Conservation (phyloP, 495 filamentous ascomycete species). For the Cairneyella variabilis region DNA sequence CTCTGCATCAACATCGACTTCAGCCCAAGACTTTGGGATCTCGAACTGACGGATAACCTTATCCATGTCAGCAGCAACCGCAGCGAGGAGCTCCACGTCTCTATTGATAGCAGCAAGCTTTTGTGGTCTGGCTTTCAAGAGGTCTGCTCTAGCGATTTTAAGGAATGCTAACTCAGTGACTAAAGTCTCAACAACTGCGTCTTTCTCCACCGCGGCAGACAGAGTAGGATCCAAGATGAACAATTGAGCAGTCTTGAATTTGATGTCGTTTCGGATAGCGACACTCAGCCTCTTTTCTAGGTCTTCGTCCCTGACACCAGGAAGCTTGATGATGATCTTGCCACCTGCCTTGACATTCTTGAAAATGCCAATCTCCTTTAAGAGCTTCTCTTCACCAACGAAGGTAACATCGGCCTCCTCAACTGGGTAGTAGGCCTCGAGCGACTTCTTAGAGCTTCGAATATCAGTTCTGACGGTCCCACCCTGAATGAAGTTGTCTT, state of each 20-base stretch:
- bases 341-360: slow-evolving; percentile 66
- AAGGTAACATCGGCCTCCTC: slow-evolving; percentile 74
- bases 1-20: slow-evolving; percentile 54
- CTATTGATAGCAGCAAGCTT: slow-evolving; percentile 56
- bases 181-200: slow-evolving; percentile 48
- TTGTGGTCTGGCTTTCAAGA: slow-evolving; percentile 44
- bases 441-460: slow-evolving; percentile 70
- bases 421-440: slow-evolving; percentile 80
- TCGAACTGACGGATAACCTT: slow-evolving; percentile 67
- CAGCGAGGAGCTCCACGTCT: slow-evolving; percentile 51
- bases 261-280: slow-evolving; percentile 60
- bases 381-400: slow-evolving; percentile 72
- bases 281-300: slow-evolving; percentile 82
- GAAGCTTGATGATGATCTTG: slow-evolving; percentile 69
- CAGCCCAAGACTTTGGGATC: slow-evolving; percentile 74
- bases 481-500: slow-evolving; percentile 86
- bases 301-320: slow-evolving; percentile 80
- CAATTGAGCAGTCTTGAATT: slow-evolving; percentile 62
- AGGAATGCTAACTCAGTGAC: slow-evolving; percentile 79
- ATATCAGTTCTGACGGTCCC: slow-evolving; percentile 83
- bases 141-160: slow-evolving; percentile 59
- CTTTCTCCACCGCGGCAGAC: slow-evolving; percentile 59
- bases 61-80: slow-evolving; percentile 62
- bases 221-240: slow-evolving; percentile 67
- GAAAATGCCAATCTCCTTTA: slow-evolving; percentile 70